These are phyloP conservation scores for Emergomyces africanus DNA, from an alignment of 2,329 filamentous ascomycete species.

Conservation along the genomic window DNA sequence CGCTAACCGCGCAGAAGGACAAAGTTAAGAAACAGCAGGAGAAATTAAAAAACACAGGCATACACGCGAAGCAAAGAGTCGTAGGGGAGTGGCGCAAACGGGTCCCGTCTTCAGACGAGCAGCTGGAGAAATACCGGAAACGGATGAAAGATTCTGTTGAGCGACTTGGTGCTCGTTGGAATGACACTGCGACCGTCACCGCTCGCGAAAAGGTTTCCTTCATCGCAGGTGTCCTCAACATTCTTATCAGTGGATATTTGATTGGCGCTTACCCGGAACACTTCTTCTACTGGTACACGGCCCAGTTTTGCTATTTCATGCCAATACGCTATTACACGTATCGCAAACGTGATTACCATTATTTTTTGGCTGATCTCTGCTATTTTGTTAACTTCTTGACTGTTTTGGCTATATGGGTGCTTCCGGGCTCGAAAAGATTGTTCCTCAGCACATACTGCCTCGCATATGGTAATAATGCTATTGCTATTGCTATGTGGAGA, in stretches of 20 bases:
- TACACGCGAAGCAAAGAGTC: slow-evolving; percentile 73
- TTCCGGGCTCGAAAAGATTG: slow-evolving; percentile 78
- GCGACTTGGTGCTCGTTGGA: slow-evolving; percentile 72
- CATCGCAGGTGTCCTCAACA: slow-evolving; percentile 91
- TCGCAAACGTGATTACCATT: slow-evolving; percentile 82
- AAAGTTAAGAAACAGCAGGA: slow-evolving; percentile 75
- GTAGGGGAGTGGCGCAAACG: slow-evolving; percentile 86
- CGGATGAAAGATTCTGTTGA: slow-evolving; percentile 86
- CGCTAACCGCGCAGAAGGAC: slow-evolving; percentile 68
- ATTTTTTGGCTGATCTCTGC: slow-evolving; percentile 93
- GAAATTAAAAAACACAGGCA: slow-evolving; percentile 60
- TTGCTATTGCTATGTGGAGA: slow-evolving; percentile 98
- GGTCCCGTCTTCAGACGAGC: slow-evolving; percentile 77
- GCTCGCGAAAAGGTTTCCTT: slow-evolving; percentile 89
- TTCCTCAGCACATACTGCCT: slow-evolving; percentile 89
- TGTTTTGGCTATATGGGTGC: slow-evolving; percentile 74
- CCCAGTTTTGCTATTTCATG: slow-evolving; percentile 87
- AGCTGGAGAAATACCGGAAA: slow-evolving; percentile 77
- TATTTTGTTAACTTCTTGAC: slow-evolving; percentile 93
- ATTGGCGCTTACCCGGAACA: slow-evolving; percentile 74
- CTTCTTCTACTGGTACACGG: slow-evolving; percentile 89
- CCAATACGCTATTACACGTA: slow-evolving; percentile 89
- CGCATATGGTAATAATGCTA: slow-evolving; percentile 90
- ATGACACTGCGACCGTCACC: slow-evolving; percentile 77
- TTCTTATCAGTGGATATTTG: slow-evolving; percentile 90